A percentile compares a stretch with the other conserved stretches of the same genome.
phyloP scores from a whole-genome alignment of 2,329 filamentous ascomycete genomes.

The Magnaporthiopsis rhizophila region DNA sequence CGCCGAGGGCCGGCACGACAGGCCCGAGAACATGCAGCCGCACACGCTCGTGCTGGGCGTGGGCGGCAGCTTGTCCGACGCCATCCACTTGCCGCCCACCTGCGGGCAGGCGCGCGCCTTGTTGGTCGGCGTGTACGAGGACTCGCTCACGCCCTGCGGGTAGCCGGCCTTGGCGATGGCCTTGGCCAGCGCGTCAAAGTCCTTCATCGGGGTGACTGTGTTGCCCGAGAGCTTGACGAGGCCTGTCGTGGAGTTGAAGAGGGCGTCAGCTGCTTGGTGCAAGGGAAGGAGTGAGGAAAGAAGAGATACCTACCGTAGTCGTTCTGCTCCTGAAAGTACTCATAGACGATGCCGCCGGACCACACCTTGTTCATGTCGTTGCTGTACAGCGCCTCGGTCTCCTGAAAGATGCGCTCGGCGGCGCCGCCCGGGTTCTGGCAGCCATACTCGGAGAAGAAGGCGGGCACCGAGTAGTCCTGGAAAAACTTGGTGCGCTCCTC shows the following conservation, averaged over 20 bases:
- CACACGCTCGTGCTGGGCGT: constrained; percentile 69
- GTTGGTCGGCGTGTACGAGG: constrained; percentile 62
- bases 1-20: constrained; percentile 58
- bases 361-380: constrained; percentile 71
- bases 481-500: constrained; percentile 74
- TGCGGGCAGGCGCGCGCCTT: constrained; percentile 62
- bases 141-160: constrained; percentile 55
- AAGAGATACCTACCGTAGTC: constrained; percentile 55
- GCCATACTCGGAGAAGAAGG: constrained; percentile 94
- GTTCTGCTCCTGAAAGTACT: constrained; percentile 86
- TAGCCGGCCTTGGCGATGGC: constrained; percentile 55
- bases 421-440: constrained; percentile 60
- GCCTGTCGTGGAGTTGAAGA: constrained; percentile 32
- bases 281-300: no score
- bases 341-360: constrained; percentile 92
- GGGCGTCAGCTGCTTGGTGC: background rate
- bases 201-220: constrained; percentile 55
- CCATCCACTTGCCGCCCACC: constrained; percentile 54
- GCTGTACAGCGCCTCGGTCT: constrained; percentile 70
- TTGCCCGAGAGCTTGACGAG: constrained; percentile 52
- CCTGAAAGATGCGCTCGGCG: constrained; percentile 65
- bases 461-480: constrained; percentile 72
- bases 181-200: constrained; percentile 63
- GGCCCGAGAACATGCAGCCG: constrained; percentile 67
- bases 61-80: constrained; percentile 65